phyloP scores from a whole-genome alignment of 257 asterid genomes.

The Orobanche coerulescens region DNA sequence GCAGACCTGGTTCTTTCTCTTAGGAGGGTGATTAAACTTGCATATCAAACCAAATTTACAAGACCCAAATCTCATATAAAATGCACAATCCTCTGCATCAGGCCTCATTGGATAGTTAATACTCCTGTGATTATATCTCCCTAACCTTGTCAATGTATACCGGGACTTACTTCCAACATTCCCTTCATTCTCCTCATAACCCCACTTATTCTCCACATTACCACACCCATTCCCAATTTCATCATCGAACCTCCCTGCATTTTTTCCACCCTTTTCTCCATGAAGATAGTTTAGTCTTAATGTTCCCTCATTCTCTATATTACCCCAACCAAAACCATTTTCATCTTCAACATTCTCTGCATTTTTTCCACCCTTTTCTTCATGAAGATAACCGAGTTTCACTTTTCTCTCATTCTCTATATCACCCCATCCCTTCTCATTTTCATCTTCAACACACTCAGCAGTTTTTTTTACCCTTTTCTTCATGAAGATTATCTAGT shows the following conservation, averaged over 20 bases:
- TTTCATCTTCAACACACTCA: not conserved
- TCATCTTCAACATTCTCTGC: not conserved
- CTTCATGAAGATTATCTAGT: not conserved
- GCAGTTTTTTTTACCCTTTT: not conserved
- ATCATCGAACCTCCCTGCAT: slow-evolving; percentile 21
- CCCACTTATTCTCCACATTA: slow-evolving; percentile 22
- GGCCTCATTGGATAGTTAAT: slow-evolving; percentile 62
- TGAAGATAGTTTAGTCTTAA: not conserved
- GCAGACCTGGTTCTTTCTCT: slow-evolving; percentile 57
- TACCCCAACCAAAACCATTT: not conserved
- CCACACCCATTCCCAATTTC: slow-evolving; percentile 20
- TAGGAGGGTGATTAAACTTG: slow-evolving; percentile 88
- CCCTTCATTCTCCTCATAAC: slow-evolving; percentile 22
- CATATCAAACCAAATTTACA: slow-evolving; percentile 82
- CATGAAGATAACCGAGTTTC: not conserved
- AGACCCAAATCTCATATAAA: slow-evolving; percentile 59
- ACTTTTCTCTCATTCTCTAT: not conserved
- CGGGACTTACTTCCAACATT: slow-evolving; percentile 19
- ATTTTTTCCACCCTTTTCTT: not conserved
- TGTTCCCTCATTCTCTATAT: not conserved
- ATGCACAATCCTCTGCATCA: slow-evolving; percentile 83
- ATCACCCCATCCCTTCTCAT: not conserved
- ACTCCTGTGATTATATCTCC: slow-evolving; percentile 28
- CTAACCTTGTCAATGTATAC: slow-evolving; percentile 15
- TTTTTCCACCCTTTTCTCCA: slow-evolving; percentile 16